A percentile compares a stretch with the other conserved stretches of the same genome.
Evolutionary conservation across 371 early-diverging fungal species (phyloP).

Genomic region (Syncephalastrum contaminatum): DNA sequence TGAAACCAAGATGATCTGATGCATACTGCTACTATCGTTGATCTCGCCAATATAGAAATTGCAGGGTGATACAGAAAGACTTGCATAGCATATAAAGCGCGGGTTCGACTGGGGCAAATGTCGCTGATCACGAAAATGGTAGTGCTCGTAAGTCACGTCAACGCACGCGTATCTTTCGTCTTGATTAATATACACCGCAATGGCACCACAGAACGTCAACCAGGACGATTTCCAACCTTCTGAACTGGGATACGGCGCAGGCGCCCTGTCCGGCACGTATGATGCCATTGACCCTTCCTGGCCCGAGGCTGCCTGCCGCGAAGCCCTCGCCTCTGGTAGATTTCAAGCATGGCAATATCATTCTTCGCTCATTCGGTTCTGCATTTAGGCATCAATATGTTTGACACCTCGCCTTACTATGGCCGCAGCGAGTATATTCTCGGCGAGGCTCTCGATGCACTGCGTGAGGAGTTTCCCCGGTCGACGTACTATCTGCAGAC

Average conservation of each 20-base stretch:
- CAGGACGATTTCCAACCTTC: slow-evolving; percentile 43
- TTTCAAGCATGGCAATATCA: too few species aligned
- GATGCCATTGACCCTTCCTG: slow-evolving; percentile 47
- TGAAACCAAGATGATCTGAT: too few species aligned
- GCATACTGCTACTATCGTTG: too few species aligned
- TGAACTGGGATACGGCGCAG: slow-evolving; percentile 54
- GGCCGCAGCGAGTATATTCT: slow-evolving; percentile 70
- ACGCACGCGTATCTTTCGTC: too few species aligned
- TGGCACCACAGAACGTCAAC: slow-evolving; percentile 20
- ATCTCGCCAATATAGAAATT: too few species aligned
- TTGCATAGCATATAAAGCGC: too few species aligned
- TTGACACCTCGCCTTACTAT: slow-evolving; percentile 83
- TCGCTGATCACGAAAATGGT: too few species aligned
- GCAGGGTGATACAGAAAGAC: too few species aligned
- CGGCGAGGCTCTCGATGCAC: slow-evolving; percentile 58
- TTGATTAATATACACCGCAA: too few species aligned
- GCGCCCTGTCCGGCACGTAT: slow-evolving; percentile 57
- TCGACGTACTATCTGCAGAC: slow-evolving; percentile 69
- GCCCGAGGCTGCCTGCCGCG: slow-evolving; percentile 52
- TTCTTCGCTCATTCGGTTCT: not conserved
- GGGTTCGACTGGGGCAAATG: too few species aligned
- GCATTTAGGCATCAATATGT: slow-evolving; percentile 60
- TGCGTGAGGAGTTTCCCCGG: slow-evolving; percentile 59
- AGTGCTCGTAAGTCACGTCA: too few species aligned
- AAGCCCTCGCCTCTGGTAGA: slow-evolving; percentile 45